Evolutionary conservation across 768 basidiomycete species (phyloP), one percentile per base, ranked within the genome.

Genomic region (Fomitopsis pulvina): DNA sequence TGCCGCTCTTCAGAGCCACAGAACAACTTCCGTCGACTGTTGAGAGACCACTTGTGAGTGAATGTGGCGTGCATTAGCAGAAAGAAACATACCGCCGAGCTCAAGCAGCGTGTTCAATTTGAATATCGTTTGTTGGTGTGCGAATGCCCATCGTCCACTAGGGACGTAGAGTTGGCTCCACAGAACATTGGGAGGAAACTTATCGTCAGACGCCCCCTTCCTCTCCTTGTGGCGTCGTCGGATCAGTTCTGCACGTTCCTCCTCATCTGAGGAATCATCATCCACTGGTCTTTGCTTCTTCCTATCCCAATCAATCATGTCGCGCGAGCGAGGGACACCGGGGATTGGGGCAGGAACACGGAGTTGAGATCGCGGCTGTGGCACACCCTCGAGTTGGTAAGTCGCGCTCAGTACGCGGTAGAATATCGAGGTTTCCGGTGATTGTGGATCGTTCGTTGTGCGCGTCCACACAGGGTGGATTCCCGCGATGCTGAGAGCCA

Each of bases 1-100:
- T 14, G 0, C 57, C 55, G 37, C 32, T 52, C 45, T 50, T 54
- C 8, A 59, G 18, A 20, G 28, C 41, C 1, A 30, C 37, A 20
- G 48, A 26, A 22, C 32, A 53, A 10, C 27, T 21, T 0, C 26
- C 26, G 21, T 30, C 47, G 24, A 11, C 45, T 45, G 27, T 27
- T 24, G 21, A 18, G 9, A 42, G 22, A 22, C 41, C 41, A 22
- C 41, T 14, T 18, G 32, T 42, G 26, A 42, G 41, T 22, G 25
- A 4, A 22, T 22, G 22, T 4, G 10, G 41, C 18, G 9, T 8
- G 41, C 20, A 32, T 24, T 21, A 45, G 11, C 14, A 20, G 20
- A 26, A 5, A 41, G 47, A 28, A 32, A 32, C 50, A 2, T 18
- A 44, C 41, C 14, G 4, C 40, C 47, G 20, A 52, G 52, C 21